Conservation (phyloP, 2,329 filamentous ascomycete species). For the Raffaelea arxii region DNA sequence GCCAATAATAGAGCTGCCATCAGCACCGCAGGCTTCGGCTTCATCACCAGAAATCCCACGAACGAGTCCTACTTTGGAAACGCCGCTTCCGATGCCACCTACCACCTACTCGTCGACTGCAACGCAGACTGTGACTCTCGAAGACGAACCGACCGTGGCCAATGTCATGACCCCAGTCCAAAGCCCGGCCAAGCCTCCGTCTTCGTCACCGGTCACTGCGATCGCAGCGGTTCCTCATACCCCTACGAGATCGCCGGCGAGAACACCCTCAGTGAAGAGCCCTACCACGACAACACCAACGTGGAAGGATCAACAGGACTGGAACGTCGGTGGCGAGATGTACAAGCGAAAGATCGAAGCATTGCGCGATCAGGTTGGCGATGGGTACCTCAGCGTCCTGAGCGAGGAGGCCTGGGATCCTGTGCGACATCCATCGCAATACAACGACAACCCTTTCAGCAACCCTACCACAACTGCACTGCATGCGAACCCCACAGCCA, state of each 20-base stretch:
- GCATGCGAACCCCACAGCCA: constrained; percentile 23
- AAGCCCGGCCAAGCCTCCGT: background rate
- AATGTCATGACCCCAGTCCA: constrained; percentile 2
- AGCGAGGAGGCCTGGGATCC: constrained; percentile 64
- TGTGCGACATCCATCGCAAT: constrained; percentile 25
- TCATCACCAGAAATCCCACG: constrained; percentile 23
- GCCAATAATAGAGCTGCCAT: constrained; percentile 18
- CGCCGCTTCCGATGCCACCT: constrained; percentile 18
- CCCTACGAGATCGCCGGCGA: constrained; percentile 8
- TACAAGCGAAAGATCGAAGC: constrained; percentile 86
- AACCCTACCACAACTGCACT: constrained; percentile 24
- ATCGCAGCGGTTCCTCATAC: background rate
- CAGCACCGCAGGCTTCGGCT: background rate
- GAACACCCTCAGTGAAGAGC: constrained; percentile 4
- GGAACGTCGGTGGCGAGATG: constrained; percentile 61
- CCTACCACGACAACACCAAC: background rate
- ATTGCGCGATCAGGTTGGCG: constrained; percentile 74
- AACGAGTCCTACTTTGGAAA: constrained; percentile 26
- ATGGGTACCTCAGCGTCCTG: constrained; percentile 76
- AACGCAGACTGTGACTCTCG: constrained; percentile 12
- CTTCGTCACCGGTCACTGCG: background rate
- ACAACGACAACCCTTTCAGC: constrained; percentile 27
- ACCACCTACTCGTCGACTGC: constrained; percentile 22
- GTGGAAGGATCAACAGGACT: constrained; percentile 42
- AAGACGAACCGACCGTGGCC: no score